Evolutionary conservation across 352 stramenopile genomes (phyloP), one percentile per base, ranked within the genome.

Genomic region (Pythium sukuiense): DNA sequence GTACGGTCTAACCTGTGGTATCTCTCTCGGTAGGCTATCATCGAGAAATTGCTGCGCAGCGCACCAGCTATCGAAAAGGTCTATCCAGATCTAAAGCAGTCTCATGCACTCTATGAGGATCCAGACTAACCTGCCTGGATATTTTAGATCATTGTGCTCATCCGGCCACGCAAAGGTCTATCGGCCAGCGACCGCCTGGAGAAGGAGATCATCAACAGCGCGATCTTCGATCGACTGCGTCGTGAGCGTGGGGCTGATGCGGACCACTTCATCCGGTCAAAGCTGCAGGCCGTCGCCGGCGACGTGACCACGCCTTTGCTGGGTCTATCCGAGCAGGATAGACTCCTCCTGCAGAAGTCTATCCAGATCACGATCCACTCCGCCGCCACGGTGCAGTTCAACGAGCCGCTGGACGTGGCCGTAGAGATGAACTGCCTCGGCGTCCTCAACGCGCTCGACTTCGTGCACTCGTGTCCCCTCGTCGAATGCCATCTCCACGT

Each of bases 341-440:
- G 78, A 12, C 48, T 27, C 0, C 37, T 87, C 41, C 49, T 93
- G 32, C 71, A 78, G 3, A 55, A 75, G 7, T 63, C 63, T 20
- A 73, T 84, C 54, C 76, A 95, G 27, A 78, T 96, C 61, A 77
- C 83, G 6, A 87, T 96, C 66, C 88, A 96, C 71, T 94, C 85
- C n/a, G 88, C 87, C 9, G 88, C 88, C 8, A 93, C 85, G 0
- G 87, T 96, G 32, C 84, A 90, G 59, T 96, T 96, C 76, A 83
- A 92, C 66, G 88, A 96, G 49, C 85, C 85, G 7, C 80, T 96
- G 5, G 84, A 95, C n/a, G 79, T 92, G 35, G 88, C 88, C 3
- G 75, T 95, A 16, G 83, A 92, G 68, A 92, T 96, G 80, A 96
- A 96, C 66, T 90, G 80, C 62, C 24, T 89, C 0, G 88, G 87